phyloP scores from a whole-genome alignment of 1,139 yeast species.

The Yamadazyma friedrichii region DNA sequence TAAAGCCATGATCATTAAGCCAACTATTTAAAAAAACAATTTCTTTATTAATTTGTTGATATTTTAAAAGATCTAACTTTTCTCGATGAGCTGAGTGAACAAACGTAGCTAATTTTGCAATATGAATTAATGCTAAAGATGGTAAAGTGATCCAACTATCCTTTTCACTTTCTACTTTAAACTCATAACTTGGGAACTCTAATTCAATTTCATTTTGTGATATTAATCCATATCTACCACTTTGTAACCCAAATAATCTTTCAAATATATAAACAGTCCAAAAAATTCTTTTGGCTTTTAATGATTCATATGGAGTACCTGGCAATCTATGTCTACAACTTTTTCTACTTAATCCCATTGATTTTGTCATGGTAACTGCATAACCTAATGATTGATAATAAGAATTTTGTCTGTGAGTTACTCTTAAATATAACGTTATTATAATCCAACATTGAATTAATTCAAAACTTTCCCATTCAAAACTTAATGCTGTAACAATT shows the following conservation, averaged over 20 bases:
- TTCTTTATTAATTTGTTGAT: constrained; percentile 36
- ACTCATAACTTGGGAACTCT: constrained; percentile 35
- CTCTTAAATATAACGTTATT: constrained; percentile 51
- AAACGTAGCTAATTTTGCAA: constrained; percentile 39
- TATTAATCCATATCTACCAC: constrained; percentile 49
- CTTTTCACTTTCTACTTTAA: constrained; percentile 24
- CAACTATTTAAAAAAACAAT: constrained; percentile 29
- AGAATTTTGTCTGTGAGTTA: constrained; percentile 58
- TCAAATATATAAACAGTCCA: constrained; percentile 61
- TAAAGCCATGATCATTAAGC: constrained; percentile 39
- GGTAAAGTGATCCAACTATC: constrained; percentile 59
- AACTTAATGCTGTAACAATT: constrained; percentile 48
- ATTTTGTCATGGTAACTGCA: constrained; percentile 53
- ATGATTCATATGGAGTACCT: constrained; percentile 43
- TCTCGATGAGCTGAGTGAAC: constrained; percentile 31
- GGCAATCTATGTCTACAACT: constrained; percentile 6
- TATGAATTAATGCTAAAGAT: constrained; percentile 47
- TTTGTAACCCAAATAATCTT: constrained; percentile 52
- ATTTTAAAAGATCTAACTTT: constrained; percentile 27
- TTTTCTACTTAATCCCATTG: constrained; percentile 52
- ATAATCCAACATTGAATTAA: constrained; percentile 64
- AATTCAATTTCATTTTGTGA: constrained; percentile 32
- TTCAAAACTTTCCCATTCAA: constrained; percentile 70
- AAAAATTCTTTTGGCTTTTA: constrained; percentile 54
- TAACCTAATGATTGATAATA: constrained; percentile 52